Percentiles rank a stretch among this genome's conserved stretches.
phyloP scores from a whole-genome alignment of 78 protist species.

The Chrysochromulina parva region DNA sequence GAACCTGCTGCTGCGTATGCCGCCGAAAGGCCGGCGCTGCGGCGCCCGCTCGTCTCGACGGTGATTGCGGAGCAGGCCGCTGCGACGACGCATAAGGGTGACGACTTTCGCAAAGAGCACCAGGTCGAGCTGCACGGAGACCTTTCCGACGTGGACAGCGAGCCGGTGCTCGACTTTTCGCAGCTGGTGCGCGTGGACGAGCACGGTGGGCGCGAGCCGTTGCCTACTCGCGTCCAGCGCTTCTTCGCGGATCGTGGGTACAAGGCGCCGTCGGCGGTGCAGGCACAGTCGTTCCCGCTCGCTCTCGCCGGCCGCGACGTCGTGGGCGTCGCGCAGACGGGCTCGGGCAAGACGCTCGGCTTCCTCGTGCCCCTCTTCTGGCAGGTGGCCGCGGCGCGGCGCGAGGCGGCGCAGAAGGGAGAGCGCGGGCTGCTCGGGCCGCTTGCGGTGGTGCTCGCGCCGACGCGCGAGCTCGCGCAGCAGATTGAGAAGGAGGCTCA shows the following conservation, averaged over 20 bases:
- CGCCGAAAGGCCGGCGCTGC: no score
- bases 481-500: not conserved
- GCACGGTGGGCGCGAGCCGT: not conserved
- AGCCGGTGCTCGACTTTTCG: not conserved
- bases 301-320: conserved; percentile 60
- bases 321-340: conserved; percentile 92
- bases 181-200: not conserved
- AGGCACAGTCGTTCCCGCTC: not conserved
- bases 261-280: not conserved
- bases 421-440: conserved; percentile 57
- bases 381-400: not conserved
- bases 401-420: not conserved
- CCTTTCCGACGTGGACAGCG: not conserved
- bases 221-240: not conserved
- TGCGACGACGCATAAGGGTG: no score
- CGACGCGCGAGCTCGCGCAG: conserved; percentile 24
- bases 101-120: not conserved
- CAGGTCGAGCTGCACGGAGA: not conserved
- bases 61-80: no score
- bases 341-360: conserved; percentile 97
- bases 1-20: no score
- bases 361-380: conserved; percentile 82
- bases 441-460: conserved; percentile 57
- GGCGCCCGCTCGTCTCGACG: no score
- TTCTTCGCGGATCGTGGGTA: not conserved